Conservation (phyloP, 2,329 filamentous ascomycete species). For the Pyrenochaeta sp. region DNA sequence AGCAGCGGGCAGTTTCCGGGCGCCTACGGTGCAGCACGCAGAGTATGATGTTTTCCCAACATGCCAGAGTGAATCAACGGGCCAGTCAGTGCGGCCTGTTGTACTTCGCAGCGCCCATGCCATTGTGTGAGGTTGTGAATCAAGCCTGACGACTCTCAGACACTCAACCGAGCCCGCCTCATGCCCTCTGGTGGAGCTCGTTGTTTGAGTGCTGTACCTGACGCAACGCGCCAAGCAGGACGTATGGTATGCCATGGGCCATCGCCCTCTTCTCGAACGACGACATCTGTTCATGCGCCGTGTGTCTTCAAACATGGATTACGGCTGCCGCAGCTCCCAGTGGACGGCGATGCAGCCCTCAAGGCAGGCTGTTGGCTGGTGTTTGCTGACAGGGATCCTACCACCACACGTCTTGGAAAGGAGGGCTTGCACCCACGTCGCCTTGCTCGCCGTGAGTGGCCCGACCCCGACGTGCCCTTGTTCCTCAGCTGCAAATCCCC, state of each 20-base stretch:
- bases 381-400: conserved; percentile 33
- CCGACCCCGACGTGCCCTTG: conserved; percentile 9
- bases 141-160: conserved; percentile 11
- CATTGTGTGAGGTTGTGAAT: conserved; percentile 14
- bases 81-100: conserved; percentile 14
- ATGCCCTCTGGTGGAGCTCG: conserved; percentile 7
- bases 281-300: conserved; percentile 37
- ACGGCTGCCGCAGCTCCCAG: conserved; percentile 4
- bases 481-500: conserved; percentile 15
- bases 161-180: conserved; percentile 13
- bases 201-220: conserved; percentile 16
- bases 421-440: conserved; percentile 12
- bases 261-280: conserved; percentile 34
- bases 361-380: conserved; percentile 24
- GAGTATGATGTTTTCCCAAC: conserved; percentile 2
- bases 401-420: conserved; percentile 30
- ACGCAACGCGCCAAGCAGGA: conserved; percentile 13
- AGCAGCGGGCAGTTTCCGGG: conserved; percentile 17
- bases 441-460: conserved; percentile 19
- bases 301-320: conserved; percentile 26
- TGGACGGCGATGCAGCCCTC: conserved; percentile 20
- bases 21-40: conserved; percentile 7
- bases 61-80: conserved; percentile 10
- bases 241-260: conserved; percentile 2
- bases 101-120: conserved; percentile 10